Evolutionary conservation across 2,329 filamentous ascomycete genomes (phyloP).

Genomic region (Aspergillus flavus): DNA sequence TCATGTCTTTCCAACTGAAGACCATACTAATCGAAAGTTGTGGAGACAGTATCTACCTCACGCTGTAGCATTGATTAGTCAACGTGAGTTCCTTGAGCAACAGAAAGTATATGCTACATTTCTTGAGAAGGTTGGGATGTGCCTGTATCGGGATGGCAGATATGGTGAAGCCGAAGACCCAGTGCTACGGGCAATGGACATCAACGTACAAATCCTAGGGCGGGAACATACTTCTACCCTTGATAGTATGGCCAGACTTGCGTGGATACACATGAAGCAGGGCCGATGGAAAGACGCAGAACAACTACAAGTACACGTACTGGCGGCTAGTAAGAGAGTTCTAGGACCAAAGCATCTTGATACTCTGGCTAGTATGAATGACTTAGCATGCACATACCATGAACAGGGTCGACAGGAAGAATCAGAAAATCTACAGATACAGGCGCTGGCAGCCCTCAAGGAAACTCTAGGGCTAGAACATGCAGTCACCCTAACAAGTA

Average conservation of each 20-base stretch:
- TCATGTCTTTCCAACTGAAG: constrained; percentile 9
- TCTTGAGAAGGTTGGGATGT: neutral
- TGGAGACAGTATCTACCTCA: constrained; percentile 26
- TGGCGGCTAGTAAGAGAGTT: neutral
- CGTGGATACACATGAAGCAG: neutral
- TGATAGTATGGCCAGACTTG: neutral
- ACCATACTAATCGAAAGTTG: constrained; percentile 12
- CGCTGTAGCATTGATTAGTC: neutral
- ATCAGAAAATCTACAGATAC: neutral
- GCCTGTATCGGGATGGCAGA: neutral
- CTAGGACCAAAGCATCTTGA: neutral
- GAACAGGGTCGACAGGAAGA: neutral
- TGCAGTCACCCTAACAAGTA: neutral
- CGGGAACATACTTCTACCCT: neutral
- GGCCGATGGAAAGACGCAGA: constrained; percentile 16
- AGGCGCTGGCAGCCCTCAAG: neutral
- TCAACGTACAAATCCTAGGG: neutral
- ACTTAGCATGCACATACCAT: neutral
- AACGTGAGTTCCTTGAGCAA: neutral
- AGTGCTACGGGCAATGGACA: neutral
- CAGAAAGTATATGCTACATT: neutral
- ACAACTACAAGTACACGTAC: neutral
- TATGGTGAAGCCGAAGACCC: neutral
- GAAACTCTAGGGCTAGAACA: neutral
- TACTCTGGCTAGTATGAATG: neutral